phyloP scores from a whole-genome alignment of 768 basidiomycete genomes.

The Aureoboletus auriporus region DNA sequence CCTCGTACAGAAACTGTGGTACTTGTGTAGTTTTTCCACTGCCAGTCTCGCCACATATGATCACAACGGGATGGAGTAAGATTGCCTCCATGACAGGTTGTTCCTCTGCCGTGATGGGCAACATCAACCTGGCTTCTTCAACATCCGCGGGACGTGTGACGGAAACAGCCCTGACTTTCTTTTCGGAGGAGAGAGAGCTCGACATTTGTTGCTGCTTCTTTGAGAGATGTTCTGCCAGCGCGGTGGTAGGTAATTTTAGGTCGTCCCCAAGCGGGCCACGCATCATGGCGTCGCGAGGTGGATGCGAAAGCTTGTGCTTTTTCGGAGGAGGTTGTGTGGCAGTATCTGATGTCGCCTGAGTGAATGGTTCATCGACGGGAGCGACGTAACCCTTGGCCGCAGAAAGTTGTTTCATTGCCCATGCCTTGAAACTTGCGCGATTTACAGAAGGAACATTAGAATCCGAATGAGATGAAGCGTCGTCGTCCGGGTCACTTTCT shows the following conservation, averaged over 20 bases:
- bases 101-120: slow-evolving; percentile 92
- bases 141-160: slow-evolving; percentile 68
- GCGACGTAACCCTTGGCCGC: slow-evolving; percentile 38
- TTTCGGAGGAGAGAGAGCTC: slow-evolving; percentile 9
- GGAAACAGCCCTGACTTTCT: slow-evolving; percentile 41
- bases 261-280: slow-evolving; percentile 81
- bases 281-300: slow-evolving; percentile 38
- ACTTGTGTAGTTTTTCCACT: slow-evolving; percentile 98
- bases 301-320: slow-evolving; percentile 42
- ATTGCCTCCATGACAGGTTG: slow-evolving; percentile 93
- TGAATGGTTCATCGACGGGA: slow-evolving; percentile 9
- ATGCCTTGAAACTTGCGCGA: slow-evolving; percentile 74
- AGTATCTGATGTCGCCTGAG: slow-evolving; percentile 2
- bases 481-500: slow-evolving; percentile 15
- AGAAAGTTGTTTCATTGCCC: slow-evolving; percentile 80
- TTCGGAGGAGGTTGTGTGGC: slow-evolving; percentile 30
- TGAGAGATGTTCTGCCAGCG: slow-evolving; percentile 49
- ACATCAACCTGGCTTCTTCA: slow-evolving; percentile 67
- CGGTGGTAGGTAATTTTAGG: slow-evolving; percentile 60
- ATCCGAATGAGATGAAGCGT: slow-evolving; percentile 13
- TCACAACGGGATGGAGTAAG: slow-evolving; percentile 75
- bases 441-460: slow-evolving; percentile 25
- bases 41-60: slow-evolving; percentile 84
- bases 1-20: slow-evolving; percentile 97
- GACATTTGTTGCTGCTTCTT: slow-evolving; percentile 2